Conservation (phyloP, 331 rosid genomes). For the Acacia pycnantha region DNA sequence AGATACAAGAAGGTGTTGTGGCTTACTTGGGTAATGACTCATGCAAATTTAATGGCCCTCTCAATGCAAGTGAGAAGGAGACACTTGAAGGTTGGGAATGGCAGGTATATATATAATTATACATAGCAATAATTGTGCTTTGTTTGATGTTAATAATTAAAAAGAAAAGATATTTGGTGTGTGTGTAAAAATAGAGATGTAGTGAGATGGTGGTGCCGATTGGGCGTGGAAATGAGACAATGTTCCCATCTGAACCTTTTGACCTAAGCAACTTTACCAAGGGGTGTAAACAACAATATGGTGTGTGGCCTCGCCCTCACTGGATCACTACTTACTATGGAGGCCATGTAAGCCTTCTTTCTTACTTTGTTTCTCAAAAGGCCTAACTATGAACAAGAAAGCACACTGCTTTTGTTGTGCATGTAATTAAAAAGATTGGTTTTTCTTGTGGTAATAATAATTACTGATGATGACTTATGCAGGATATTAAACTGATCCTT, state of each 20-base stretch:
- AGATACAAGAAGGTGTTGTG: slow-evolving; percentile 45
- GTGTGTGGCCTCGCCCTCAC: slow-evolving; percentile 62
- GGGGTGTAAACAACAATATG: slow-evolving; percentile 33
- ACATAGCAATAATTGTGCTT: neutral
- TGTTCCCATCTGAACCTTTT: slow-evolving; percentile 48
- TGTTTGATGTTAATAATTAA: neutral
- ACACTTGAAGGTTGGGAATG: slow-evolving; percentile 42
- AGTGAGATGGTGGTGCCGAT: slow-evolving; percentile 56
- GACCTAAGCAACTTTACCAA: neutral
- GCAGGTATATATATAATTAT: slow-evolving; percentile 46
- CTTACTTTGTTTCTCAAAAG: neutral
- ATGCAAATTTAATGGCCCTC: slow-evolving; percentile 29
- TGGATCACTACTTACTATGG: slow-evolving; percentile 76
- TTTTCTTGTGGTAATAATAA: neutral
- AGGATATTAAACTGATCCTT: slow-evolving; percentile 53
- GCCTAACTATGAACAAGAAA: neutral
- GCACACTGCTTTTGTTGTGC: neutral
- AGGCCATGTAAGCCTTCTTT: slow-evolving; percentile 48
- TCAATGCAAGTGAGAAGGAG: slow-evolving; percentile 15
- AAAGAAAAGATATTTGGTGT: neutral
- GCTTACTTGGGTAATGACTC: slow-evolving; percentile 28
- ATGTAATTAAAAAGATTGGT: neutral
- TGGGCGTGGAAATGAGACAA: slow-evolving; percentile 36
- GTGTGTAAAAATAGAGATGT: slow-evolving; percentile 33
- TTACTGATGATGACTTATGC: neutral